Evolutionary conservation across 2,329 filamentous ascomycete genomes (phyloP).

Genomic region (Beauveria sp.): DNA sequence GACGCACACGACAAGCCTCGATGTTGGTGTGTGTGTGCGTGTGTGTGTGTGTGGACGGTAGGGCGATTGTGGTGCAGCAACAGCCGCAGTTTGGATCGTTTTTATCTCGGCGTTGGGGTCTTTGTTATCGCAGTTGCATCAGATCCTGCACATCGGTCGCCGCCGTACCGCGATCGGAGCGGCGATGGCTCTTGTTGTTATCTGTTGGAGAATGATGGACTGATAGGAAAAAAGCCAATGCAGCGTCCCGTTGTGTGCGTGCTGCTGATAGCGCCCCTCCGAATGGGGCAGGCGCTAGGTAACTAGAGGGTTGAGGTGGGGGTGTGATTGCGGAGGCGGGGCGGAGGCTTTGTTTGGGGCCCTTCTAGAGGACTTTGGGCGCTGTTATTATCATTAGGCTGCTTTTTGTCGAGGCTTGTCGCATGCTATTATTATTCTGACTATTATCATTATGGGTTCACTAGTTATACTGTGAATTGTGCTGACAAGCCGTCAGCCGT

Average conservation of each 20-base stretch:
- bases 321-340: conserved; percentile 1
- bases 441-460: not conserved
- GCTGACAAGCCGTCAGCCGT: not conserved
- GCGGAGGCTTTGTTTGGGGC: not conserved
- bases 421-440: not conserved
- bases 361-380: not conserved
- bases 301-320: not conserved
- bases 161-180: not conserved
- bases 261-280: not conserved
- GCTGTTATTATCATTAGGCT: not conserved
- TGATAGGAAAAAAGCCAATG: not conserved
- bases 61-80: not conserved
- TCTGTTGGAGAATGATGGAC: not conserved
- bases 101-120: too few relatives aligned
- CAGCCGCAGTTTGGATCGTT: too few relatives aligned
- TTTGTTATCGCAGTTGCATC: not conserved
- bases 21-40: not conserved
- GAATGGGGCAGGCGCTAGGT: conserved; percentile 4
- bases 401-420: too few relatives aligned
- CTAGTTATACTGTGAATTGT: not conserved
- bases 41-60: not conserved
- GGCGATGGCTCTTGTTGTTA: not conserved
- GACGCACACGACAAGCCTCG: conserved; percentile 5
- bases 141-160: not conserved
- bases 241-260: not conserved